These are phyloP conservation scores for Colletotrichum cereale DNA, from an alignment of 2,329 filamentous ascomycete genomes.

Conservation along the genomic window DNA sequence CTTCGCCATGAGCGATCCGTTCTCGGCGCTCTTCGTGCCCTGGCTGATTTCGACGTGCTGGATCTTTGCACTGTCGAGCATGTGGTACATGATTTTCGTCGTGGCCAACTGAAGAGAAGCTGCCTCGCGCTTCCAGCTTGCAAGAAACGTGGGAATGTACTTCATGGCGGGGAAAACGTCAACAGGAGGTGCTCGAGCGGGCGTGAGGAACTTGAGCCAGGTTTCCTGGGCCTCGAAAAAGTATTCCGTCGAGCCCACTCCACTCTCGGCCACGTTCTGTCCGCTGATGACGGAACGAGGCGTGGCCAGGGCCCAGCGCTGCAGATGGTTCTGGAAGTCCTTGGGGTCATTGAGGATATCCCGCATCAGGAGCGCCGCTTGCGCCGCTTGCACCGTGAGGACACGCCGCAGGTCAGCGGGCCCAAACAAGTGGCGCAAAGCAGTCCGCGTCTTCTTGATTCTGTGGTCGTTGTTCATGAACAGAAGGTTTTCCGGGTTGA, in stretches of 20 bases:
- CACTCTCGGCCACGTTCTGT: constrained; percentile 37
- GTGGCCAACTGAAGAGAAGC: constrained; percentile 53
- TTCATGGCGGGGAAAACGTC: constrained; percentile 49
- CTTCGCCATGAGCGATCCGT: constrained; percentile 55
- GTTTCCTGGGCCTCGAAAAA: constrained; percentile 44
- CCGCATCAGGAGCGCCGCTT: constrained; percentile 41
- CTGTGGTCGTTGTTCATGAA: constrained; percentile 29
- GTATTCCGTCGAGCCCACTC: constrained; percentile 31
- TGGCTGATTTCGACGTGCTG: constrained; percentile 43
- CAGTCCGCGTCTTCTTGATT: constrained; percentile 26
- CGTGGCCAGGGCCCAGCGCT: constrained; percentile 44
- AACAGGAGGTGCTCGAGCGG: constrained; percentile 45
- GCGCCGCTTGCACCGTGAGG: constrained; percentile 42
- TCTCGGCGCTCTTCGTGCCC: constrained; percentile 54
- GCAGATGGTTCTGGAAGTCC: constrained; percentile 39
- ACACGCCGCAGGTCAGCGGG: constrained; percentile 41
- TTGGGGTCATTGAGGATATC: constrained; percentile 40
- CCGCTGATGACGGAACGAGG: constrained; percentile 45
- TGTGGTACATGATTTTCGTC: constrained; percentile 54
- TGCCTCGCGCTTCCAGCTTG: constrained; percentile 61
- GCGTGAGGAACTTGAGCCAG: constrained; percentile 45
- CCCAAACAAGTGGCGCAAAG: constrained; percentile 43
- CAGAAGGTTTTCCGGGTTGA: constrained; percentile 40
- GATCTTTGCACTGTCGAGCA: constrained; percentile 51
- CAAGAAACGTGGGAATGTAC: constrained; percentile 57